A percentile compares a stretch with the other conserved stretches of the same genome.
These are phyloP conservation scores for Monosporozyma yasuniensis DNA, from an alignment of 805 yeast species.

Conservation along the genomic window DNA sequence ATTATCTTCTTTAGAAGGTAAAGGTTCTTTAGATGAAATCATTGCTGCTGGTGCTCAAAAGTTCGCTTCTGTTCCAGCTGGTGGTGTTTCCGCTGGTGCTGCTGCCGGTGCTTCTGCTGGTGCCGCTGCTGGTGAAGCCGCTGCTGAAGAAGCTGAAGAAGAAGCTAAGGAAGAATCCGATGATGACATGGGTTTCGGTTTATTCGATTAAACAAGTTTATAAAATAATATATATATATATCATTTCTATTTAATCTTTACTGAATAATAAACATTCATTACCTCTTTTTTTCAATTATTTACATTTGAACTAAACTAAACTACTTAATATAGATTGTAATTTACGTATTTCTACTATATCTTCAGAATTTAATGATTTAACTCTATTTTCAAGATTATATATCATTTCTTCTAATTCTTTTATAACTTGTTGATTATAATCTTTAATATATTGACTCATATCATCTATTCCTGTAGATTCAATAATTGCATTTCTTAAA, in stretches of 20 bases:
- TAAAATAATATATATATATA: conserved; percentile 3
- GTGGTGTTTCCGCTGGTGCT: conserved; percentile 36
- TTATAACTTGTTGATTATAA: conserved; percentile 7
- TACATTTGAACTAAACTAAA: neutral
- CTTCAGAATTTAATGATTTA: conserved; percentile 7
- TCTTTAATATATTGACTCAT: conserved; percentile 9
- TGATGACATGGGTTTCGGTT: conserved; percentile 89
- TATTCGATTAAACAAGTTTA: conserved; percentile 60
- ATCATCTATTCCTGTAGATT: conserved; percentile 2
- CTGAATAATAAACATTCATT: conserved; percentile 3
- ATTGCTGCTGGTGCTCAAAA: conserved; percentile 43
- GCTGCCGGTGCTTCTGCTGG: conserved; percentile 39
- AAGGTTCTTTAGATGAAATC: conserved; percentile 62
- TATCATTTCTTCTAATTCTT: conserved; percentile 12
- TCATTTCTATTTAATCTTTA: neutral
- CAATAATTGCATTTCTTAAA: conserved; percentile 7
- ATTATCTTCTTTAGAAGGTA: conserved; percentile 71
- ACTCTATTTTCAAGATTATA: conserved; percentile 13
- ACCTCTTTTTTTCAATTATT: neutral
- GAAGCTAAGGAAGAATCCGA: conserved; percentile 60
- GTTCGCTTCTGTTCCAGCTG: conserved; percentile 40
- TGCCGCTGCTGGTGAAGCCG: conserved; percentile 39
- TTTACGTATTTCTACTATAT: neutral
- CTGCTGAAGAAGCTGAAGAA: conserved; percentile 49
- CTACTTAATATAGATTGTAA: neutral